These are phyloP conservation scores for Penicillium sp. DNA, from an alignment of 2,329 filamentous ascomycete genomes.

Conservation along the genomic window DNA sequence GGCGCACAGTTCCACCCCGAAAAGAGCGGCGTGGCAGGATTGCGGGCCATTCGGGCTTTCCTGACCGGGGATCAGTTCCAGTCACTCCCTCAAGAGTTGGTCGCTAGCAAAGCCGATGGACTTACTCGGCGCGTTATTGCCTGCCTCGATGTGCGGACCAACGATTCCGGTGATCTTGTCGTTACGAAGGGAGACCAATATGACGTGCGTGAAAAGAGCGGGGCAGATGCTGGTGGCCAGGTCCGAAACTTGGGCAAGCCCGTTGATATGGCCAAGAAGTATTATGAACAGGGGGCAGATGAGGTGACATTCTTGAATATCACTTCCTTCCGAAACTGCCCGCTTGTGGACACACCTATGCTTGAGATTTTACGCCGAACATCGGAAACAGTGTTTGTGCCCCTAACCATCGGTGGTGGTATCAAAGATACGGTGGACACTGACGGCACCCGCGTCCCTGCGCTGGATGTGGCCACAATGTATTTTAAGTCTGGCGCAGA, in stretches of 20 bases:
- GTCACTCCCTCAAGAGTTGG: conserved; percentile 45
- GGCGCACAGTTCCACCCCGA: conserved; percentile 98
- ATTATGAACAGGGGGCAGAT: conserved; percentile 96
- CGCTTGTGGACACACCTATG: conserved; percentile 90
- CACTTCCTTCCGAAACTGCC: conserved; percentile 94
- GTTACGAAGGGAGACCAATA: conserved; percentile 99
- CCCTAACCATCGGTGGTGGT: conserved; percentile 90
- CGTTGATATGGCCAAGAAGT: conserved; percentile 87
- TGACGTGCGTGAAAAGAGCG: conserved; percentile 87
- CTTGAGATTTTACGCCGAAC: conserved; percentile 85
- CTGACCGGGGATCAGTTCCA: conserved; percentile 68
- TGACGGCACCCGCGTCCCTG: conserved; percentile 81
- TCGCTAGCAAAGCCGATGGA: conserved; percentile 52
- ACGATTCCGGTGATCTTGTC: conserved; percentile 91
- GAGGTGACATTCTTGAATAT: conserved; percentile 99
- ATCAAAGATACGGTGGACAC: conserved; percentile 91
- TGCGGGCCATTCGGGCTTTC: conserved; percentile 83
- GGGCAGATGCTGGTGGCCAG: conserved; percentile 54
- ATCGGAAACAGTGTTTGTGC: conserved; percentile 91
- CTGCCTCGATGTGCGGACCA: conserved; percentile 91
- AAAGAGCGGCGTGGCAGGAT: conserved; percentile 87
- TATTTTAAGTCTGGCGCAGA: conserved; percentile 98
- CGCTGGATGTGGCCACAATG: conserved; percentile 89
- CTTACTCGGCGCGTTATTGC: conserved; percentile 93
- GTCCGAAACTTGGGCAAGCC: conserved; percentile 96